These are phyloP conservation scores for Mycena crocata DNA, from an alignment of 768 basidiomycete genomes.

Conservation along the genomic window DNA sequence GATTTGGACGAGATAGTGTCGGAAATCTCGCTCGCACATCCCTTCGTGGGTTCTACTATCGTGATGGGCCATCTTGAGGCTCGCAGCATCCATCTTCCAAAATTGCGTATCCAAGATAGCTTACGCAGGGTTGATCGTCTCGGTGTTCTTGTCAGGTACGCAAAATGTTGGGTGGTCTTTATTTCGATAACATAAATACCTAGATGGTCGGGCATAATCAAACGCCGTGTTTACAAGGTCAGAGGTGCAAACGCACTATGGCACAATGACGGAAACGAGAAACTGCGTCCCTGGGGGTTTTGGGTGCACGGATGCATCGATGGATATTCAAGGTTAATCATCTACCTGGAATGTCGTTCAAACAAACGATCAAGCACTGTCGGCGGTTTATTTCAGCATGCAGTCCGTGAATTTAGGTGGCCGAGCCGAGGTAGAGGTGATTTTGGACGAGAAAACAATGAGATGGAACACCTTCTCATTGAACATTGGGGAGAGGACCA, in stretches of 20 bases:
- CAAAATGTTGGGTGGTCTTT: too few relatives aligned
- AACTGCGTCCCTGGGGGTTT: conserved; percentile 4
- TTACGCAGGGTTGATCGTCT: conserved; percentile 39
- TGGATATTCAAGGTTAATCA: background rate
- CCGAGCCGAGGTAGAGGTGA: background rate
- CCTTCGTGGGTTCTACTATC: conserved; percentile 39
- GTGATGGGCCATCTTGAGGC: conserved; percentile 37
- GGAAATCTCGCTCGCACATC: conserved; percentile 23
- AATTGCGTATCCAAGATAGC: conserved; percentile 29
- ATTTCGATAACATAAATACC: too few relatives aligned
- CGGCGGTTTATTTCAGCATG: background rate
- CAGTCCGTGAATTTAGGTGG: background rate
- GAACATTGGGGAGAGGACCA: conserved; percentile 33
- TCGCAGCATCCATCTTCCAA: conserved; percentile 35
- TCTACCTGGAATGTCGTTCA: background rate
- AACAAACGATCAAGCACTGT: conserved; percentile 1
- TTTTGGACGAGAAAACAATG: background rate
- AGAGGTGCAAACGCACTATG: conserved; percentile 1
- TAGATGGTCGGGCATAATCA: conserved; percentile 1
- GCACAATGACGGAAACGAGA: conserved; percentile 7
- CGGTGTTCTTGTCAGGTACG: conserved; percentile 33
- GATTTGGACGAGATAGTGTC: conserved; percentile 19
- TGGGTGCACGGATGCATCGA: conserved; percentile 7
- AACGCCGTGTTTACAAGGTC: background rate
- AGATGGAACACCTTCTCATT: background rate